Conservation (phyloP, 345 rosid species). For the Gossypium anomalum region DNA sequence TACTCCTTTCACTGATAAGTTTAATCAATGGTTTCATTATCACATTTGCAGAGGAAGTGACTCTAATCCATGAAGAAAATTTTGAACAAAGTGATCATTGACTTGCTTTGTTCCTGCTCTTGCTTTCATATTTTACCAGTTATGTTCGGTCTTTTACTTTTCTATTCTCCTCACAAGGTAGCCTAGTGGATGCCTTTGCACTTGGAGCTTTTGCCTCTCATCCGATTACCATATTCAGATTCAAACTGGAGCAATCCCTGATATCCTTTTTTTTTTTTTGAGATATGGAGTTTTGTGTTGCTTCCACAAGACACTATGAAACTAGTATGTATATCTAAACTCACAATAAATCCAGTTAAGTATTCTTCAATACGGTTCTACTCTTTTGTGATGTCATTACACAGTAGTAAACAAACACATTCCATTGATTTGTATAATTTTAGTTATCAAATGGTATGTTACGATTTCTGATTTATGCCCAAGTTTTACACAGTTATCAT, state of each 20-base stretch:
- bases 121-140: not conserved
- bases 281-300: not conserved
- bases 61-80: not conserved
- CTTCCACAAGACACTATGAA: not conserved
- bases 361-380: not conserved
- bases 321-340: not conserved
- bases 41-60: not conserved
- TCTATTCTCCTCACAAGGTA: not conserved
- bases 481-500: not conserved
- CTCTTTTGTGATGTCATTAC: not conserved
- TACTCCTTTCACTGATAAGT: not conserved
- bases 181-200: not conserved
- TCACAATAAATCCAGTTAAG: not conserved
- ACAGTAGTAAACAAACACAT: not conserved
- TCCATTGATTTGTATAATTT: not conserved
- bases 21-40: not conserved
- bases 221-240: not conserved
- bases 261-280: not conserved
- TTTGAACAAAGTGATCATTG: not conserved
- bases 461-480: not conserved
- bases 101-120: not conserved
- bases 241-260: not conserved
- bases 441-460: not conserved
- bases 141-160: not conserved
- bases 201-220: constrained; percentile 1